Base-by-base conservation (phyloP, 352 stramenopile genomes). In the Globisporangium emineosum region DNA sequence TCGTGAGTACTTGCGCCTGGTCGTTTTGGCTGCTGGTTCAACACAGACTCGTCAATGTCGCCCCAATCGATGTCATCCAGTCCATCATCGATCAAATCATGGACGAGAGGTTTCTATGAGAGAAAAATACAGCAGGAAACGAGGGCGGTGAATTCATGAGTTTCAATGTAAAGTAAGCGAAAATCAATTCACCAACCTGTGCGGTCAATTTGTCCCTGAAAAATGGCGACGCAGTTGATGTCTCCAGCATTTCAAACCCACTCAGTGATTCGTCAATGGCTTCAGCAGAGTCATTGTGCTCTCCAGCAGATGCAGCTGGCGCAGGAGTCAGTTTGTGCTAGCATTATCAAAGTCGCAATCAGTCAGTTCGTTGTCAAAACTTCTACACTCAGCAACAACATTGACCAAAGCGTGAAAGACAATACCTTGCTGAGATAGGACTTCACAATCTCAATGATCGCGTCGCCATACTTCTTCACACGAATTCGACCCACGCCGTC, bases 401-500 rank as follows among this genome's bases (percentile, higher is more conserved):
- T 13, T 19, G 17, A 42, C 5, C 6, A 42, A 9, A n/a, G 15
- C 21, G 3, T 7, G 19, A 57, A 10, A 32, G 7, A 57, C 7
- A 42, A 12, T 65, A 93, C 86, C 80, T 93, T 93, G 67, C 69
- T 68, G 30, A 96, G 67, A 60, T 93, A 93, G 5, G 66, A 78
- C 61, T 90, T 82, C 37, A 96, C 85, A 40, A 96, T 92, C 8
- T 87, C 71, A 32, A 96, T 90, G 70, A 96, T 93, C 25, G 87
- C 71, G 29, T 87, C 76, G 23, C 87, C 87, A 65, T 91, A 96
- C 57, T 96, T 96, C 62, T 94, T 93, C 21, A 92, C 82, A 15
- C 87, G 87, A 69, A 84, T 94, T 6, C 82, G 78, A 49, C 87
- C 87, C 13, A 96, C 76, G 47, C 87, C 87, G 52, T 96, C 87